Conservation (phyloP, 768 basidiomycete species). For the Agaricus subrufescens region DNA sequence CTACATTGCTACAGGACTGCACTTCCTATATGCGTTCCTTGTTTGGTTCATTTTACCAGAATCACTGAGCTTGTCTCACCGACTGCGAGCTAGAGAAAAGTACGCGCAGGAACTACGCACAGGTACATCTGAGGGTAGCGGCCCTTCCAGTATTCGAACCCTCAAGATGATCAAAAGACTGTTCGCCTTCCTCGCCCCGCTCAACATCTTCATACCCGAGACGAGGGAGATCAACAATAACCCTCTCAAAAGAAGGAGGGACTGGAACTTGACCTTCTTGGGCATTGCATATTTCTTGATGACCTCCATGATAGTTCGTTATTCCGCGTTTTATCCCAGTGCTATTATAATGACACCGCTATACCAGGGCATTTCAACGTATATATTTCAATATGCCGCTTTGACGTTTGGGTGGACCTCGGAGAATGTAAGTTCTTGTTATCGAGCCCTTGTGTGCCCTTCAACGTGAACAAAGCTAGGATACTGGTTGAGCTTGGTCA, state of each 20-base stretch:
- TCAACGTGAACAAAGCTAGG: conserved; percentile 44
- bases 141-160: conserved; percentile 15
- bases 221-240: conserved; percentile 21
- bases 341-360: neutral
- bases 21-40: conserved; percentile 43
- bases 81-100: conserved; percentile 32
- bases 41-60: conserved; percentile 70
- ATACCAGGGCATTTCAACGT: conserved; percentile 48
- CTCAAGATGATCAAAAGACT: conserved; percentile 39
- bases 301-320: conserved; percentile 41
- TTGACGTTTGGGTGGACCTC: conserved; percentile 62
- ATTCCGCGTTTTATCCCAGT: neutral
- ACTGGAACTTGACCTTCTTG: conserved; percentile 65
- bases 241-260: conserved; percentile 38
- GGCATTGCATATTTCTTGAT: conserved; percentile 48
- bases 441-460: neutral
- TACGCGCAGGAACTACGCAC: conserved; percentile 29
- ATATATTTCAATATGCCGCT: conserved; percentile 63
- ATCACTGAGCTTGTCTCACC: conserved; percentile 55
- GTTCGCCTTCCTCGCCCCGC: conserved; percentile 66
- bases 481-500: conserved; percentile 62
- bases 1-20: conserved; percentile 53
- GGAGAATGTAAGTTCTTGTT: conserved; percentile 43
- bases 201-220: conserved; percentile 58
- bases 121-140: conserved; percentile 12